phyloP scores from a whole-genome alignment of 2,329 filamentous ascomycete species.

The Trichophyton benhamiae region DNA sequence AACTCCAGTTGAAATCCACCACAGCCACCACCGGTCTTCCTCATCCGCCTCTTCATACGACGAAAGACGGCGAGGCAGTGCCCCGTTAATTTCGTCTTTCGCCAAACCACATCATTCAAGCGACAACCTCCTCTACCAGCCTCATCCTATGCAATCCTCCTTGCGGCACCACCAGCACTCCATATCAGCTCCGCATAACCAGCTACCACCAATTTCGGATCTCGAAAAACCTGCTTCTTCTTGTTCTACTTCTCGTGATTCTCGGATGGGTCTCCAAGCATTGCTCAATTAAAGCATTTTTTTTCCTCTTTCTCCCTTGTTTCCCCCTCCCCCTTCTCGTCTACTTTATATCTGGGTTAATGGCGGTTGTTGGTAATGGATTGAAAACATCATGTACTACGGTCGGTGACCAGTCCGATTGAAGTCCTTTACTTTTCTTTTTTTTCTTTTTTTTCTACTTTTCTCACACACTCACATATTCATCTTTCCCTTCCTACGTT shows the following conservation, averaged over 20 bases:
- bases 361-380: background rate
- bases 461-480: background rate
- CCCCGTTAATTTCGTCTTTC: conserved; percentile 16
- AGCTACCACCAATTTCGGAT: conserved; percentile 16
- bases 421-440: background rate
- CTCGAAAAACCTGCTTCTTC: conserved; percentile 13
- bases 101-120: background rate
- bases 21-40: conserved; percentile 8
- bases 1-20: conserved; percentile 34
- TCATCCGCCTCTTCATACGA: conserved; percentile 14
- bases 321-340: no score
- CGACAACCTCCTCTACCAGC: background rate
- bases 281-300: conserved; percentile 26
- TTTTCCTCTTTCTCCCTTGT: background rate
- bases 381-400: conserved; percentile 1
- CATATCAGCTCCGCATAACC: conserved; percentile 9
- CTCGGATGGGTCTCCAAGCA: conserved; percentile 29
- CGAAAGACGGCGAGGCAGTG: conserved; percentile 24
- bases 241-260: conserved; percentile 22
- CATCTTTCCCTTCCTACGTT: background rate
- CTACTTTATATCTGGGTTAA: background rate
- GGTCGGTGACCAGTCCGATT: conserved; percentile 3
- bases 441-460: background rate
- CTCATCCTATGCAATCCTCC: background rate
- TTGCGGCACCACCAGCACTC: conserved; percentile 8